Conservation (phyloP, 202 grass and related monocot species). For the Brachypodium distachyon region DNA sequence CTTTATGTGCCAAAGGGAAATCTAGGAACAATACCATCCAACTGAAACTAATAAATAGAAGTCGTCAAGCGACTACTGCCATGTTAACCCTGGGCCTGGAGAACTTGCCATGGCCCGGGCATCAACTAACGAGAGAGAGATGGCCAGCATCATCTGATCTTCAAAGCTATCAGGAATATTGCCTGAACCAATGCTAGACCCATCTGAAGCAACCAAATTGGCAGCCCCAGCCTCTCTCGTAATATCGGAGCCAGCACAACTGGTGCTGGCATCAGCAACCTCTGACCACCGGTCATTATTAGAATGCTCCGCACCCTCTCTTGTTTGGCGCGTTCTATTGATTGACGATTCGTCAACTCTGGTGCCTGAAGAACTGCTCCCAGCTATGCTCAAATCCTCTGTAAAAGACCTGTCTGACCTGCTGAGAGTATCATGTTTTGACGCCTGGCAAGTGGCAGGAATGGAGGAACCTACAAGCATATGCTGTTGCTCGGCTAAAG, state of each 20-base stretch:
- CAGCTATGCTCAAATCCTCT: conserved; percentile 11
- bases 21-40: conserved; percentile 9
- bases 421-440: not conserved
- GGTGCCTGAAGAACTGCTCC: conserved; percentile 22
- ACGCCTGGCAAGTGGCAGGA: not conserved
- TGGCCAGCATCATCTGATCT: conserved; percentile 96
- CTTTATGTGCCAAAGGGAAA: conserved; percentile 18
- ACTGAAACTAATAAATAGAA: not conserved
- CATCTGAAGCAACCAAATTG: conserved; percentile 18
- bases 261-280: conserved; percentile 38
- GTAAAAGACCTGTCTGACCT: conserved; percentile 20
- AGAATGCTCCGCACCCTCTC: conserved; percentile 30
- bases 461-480: conserved; percentile 35
- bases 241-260: conserved; percentile 32
- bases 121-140: conserved; percentile 69
- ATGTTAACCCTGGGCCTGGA: conserved; percentile 11
- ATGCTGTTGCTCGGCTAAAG: conserved; percentile 73
- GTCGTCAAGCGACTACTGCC: conserved; percentile 4
- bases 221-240: conserved; percentile 27
- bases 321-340: not conserved
- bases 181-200: conserved; percentile 12
- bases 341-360: conserved; percentile 10
- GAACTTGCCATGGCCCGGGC: conserved; percentile 33
- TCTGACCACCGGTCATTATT: conserved; percentile 49
- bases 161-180: conserved; percentile 78